A percentile compares a stretch with the other conserved stretches of the same genome.
These are phyloP conservation scores for Penicillium sp. DNA, from an alignment of 2,329 filamentous ascomycete species.

Conservation along the genomic window DNA sequence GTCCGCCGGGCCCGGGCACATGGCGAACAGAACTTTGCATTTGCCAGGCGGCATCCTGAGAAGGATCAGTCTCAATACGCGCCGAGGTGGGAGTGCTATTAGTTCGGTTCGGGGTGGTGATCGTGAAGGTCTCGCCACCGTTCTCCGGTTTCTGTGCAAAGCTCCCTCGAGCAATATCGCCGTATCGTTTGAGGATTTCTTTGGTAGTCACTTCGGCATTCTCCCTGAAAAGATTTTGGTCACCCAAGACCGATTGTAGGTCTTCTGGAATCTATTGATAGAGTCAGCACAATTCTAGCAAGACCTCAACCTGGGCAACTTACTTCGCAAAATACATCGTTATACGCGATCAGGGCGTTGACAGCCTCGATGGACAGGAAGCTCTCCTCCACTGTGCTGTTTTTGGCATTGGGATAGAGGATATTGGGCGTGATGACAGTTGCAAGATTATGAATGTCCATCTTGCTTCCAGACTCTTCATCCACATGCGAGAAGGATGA, in stretches of 20 bases:
- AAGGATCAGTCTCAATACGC: constrained; percentile 80
- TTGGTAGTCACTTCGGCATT: constrained; percentile 90
- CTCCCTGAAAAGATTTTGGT: constrained; percentile 76
- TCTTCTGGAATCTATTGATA: constrained; percentile 79
- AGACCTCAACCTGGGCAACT: constrained; percentile 37
- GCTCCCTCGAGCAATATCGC: constrained; percentile 69
- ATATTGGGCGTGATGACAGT: constrained; percentile 98
- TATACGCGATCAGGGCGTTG: constrained; percentile 83
- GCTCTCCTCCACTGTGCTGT: constrained; percentile 75
- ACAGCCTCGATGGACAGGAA: constrained; percentile 93
- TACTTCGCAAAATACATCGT: constrained; percentile 97
- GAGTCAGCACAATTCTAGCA: background rate
- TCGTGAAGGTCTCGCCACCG: constrained; percentile 54
- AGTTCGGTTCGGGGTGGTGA: constrained; percentile 39
- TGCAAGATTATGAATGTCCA: constrained; percentile 96
- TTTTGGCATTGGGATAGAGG: constrained; percentile 68
- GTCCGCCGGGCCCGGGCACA: constrained; percentile 51
- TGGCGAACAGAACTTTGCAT: constrained; percentile 81
- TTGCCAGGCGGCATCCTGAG: constrained; percentile 67
- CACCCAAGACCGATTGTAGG: constrained; percentile 78
- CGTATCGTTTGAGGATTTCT: constrained; percentile 91
- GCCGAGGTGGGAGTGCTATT: constrained; percentile 52
- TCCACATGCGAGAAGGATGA: constrained; percentile 96
- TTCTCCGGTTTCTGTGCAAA: constrained; percentile 54
- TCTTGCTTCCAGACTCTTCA: constrained; percentile 95